Percentiles rank a stretch among this genome's conserved stretches.
phyloP scores from a whole-genome alignment of 2,329 filamentous ascomycete species.

The Cladophialophora chaetospira region DNA sequence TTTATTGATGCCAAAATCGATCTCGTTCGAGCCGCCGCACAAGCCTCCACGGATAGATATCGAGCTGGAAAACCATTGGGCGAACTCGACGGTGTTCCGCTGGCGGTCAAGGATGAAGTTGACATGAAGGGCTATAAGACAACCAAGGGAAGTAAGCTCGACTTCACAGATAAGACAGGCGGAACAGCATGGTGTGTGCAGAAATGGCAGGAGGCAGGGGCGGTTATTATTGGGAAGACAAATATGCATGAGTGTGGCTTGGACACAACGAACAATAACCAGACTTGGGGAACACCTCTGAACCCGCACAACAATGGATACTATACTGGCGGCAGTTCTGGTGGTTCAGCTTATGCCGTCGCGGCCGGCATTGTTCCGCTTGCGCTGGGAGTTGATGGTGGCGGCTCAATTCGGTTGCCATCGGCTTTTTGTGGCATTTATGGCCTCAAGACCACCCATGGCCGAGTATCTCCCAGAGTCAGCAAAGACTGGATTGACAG shows the following conservation, averaged over 20 bases:
- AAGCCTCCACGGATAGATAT: conserved; percentile 72
- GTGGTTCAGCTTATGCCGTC: conserved; percentile 72
- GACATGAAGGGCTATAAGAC: conserved; percentile 70
- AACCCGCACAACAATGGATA: conserved; percentile 77
- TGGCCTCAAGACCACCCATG: conserved; percentile 77
- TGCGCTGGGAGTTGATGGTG: conserved; percentile 72
- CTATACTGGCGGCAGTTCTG: conserved; percentile 80
- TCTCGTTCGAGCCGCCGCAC: conserved; percentile 66
- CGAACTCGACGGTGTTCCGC: conserved; percentile 77
- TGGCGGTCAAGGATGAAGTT: conserved; percentile 82
- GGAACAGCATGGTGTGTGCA: conserved; percentile 69
- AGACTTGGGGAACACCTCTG: conserved; percentile 69
- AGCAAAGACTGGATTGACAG: conserved; percentile 61
- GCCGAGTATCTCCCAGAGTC: conserved; percentile 61
- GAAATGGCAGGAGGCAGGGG: conserved; percentile 73
- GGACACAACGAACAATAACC: conserved; percentile 83
- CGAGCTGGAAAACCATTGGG: conserved; percentile 65
- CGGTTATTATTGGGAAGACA: conserved; percentile 72
- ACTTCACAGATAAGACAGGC: conserved; percentile 53
- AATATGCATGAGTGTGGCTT: conserved; percentile 81
- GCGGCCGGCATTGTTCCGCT: conserved; percentile 73
- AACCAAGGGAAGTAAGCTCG: conserved; percentile 64
- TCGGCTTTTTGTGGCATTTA: conserved; percentile 76
- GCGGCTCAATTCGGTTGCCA: conserved; percentile 74
- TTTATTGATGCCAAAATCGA: conserved; percentile 71